Conservation (phyloP, 2,329 filamentous ascomycete species). For the Simplicillium aogashimaense region DNA sequence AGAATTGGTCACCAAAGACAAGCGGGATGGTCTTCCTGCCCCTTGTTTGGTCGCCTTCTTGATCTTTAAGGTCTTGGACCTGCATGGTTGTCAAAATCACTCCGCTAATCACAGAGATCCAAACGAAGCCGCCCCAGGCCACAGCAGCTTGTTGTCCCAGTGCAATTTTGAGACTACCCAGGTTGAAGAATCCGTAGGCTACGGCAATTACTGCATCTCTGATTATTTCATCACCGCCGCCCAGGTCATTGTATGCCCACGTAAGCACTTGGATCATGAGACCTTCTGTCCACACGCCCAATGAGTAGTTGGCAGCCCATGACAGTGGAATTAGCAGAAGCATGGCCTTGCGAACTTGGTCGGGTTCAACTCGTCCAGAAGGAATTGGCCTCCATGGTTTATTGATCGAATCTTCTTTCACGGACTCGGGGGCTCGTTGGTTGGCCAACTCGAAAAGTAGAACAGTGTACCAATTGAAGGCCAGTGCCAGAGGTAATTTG, state of each 20-base stretch:
- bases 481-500: conserved; percentile 11
- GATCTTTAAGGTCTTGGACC: conserved; percentile 14
- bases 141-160: neutral
- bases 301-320: conserved; percentile 9
- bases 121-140: conserved; percentile 9
- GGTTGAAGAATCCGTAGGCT: conserved; percentile 6
- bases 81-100: conserved; percentile 16
- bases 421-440: conserved; percentile 20
- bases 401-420: conserved; percentile 27
- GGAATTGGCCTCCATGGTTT: conserved; percentile 25
- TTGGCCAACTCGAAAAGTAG: conserved; percentile 25
- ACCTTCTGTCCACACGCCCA: conserved; percentile 16
- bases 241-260: conserved; percentile 31
- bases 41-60: conserved; percentile 13
- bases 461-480: conserved; percentile 14
- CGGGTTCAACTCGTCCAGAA: conserved; percentile 15
- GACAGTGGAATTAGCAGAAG: conserved; percentile 13
- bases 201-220: conserved; percentile 9
- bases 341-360: conserved; percentile 12
- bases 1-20: conserved; percentile 11
- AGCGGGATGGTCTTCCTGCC: conserved; percentile 13
- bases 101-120: conserved; percentile 10
- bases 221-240: conserved; percentile 18
- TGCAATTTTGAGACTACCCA: conserved; percentile 1
- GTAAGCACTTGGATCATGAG: conserved; percentile 19